A percentile compares a stretch with the other conserved stretches of the same genome.
Conservation (phyloP, 2,329 filamentous ascomycete genomes). For the Cytospora schulzeri region DNA sequence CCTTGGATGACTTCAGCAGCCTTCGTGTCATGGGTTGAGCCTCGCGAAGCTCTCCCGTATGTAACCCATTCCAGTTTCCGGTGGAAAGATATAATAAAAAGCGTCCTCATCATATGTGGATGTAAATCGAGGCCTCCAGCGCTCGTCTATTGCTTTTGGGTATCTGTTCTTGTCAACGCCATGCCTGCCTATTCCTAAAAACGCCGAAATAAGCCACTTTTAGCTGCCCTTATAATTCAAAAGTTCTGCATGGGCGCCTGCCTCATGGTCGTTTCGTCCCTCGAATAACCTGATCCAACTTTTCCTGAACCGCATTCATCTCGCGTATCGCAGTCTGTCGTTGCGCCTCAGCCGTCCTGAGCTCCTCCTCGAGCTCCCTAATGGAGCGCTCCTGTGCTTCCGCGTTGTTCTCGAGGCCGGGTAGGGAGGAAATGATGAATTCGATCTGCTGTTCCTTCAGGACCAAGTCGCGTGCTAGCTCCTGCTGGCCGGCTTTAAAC, state of each 20-base stretch:
- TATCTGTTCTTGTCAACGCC: constrained; percentile 21
- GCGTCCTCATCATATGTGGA: not conserved
- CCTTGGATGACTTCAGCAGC: not conserved
- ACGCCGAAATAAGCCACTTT: constrained; percentile 3
- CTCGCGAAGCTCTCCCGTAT: not conserved
- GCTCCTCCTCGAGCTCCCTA: constrained; percentile 64
- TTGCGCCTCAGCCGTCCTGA: constrained; percentile 64
- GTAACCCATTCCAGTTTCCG: not conserved
- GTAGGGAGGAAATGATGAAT: constrained; percentile 71
- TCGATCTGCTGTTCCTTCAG: constrained; percentile 84
- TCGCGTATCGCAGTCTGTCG: constrained; percentile 65
- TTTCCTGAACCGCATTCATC: constrained; percentile 61
- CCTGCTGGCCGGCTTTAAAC: constrained; percentile 68
- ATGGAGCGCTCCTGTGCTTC: constrained; percentile 72
- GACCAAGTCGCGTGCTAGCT: constrained; percentile 76
- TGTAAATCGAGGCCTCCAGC: not conserved
- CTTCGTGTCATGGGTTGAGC: not conserved
- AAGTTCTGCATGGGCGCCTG: not conserved
- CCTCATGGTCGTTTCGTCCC: constrained; percentile 59
- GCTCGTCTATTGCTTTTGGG: constrained; percentile 4
- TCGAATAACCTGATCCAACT: constrained; percentile 63
- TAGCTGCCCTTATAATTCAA: not conserved
- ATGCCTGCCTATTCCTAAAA: constrained; percentile 6
- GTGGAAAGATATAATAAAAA: not conserved
- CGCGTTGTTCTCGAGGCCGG: constrained; percentile 78